A percentile compares a stretch with the other conserved stretches of the same genome.
These are phyloP conservation scores for Phaeosphaeria sp. DNA, from an alignment of 2,329 filamentous ascomycete genomes.

Conservation along the genomic window DNA sequence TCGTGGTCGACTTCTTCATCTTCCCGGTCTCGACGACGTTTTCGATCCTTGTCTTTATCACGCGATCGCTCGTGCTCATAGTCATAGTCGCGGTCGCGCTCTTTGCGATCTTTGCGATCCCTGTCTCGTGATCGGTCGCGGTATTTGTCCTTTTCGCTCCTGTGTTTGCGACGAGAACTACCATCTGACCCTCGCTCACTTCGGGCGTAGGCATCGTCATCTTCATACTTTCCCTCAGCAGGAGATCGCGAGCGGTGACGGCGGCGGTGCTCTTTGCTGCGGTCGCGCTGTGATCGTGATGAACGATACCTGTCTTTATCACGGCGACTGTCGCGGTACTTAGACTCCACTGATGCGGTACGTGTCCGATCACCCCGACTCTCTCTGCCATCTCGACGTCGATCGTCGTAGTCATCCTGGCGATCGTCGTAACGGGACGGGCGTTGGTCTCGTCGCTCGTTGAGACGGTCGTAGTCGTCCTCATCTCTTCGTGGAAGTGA, in stretches of 20 bases:
- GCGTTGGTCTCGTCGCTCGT: constrained; percentile 56
- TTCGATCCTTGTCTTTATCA: constrained; percentile 51
- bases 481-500: constrained; percentile 55
- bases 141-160: constrained; percentile 45
- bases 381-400: constrained; percentile 58
- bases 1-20: constrained; percentile 44
- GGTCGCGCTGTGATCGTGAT: constrained; percentile 55
- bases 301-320: constrained; percentile 53
- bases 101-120: constrained; percentile 52
- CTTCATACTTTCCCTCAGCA: constrained; percentile 36
- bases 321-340: constrained; percentile 66
- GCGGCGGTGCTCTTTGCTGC: constrained; percentile 53
- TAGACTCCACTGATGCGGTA: constrained; percentile 68
- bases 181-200: constrained; percentile 35
- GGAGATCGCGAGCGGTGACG: constrained; percentile 54
- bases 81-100: constrained; percentile 61
- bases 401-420: constrained; percentile 47
- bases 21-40: constrained; percentile 59
- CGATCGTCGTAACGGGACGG: constrained; percentile 53
- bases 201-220: constrained; percentile 39
- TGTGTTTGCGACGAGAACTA: constrained; percentile 46
- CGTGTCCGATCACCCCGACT: constrained; percentile 62
- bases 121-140: constrained; percentile 40
- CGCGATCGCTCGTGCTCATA: constrained; percentile 45
- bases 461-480: constrained; percentile 43